Evolutionary conservation across 306 rosid genomes (phyloP).

Genomic region (Glycine tomentella): DNA sequence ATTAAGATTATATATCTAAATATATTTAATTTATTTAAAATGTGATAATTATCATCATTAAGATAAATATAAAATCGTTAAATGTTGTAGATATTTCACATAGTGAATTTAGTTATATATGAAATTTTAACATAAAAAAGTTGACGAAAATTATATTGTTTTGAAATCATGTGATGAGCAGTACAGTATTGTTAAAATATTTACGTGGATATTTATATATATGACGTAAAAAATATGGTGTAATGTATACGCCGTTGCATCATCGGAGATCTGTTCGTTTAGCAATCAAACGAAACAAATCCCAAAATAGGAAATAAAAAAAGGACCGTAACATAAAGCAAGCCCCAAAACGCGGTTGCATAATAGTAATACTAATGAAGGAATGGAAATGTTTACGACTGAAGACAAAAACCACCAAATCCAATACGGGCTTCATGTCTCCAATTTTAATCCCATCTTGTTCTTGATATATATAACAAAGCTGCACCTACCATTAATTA

Average conservation of each 20-base stretch:
- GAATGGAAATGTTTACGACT: too few species aligned
- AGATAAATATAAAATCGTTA: background rate
- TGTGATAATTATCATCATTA: background rate
- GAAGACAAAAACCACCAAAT: too few species aligned
- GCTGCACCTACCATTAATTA: too few species aligned
- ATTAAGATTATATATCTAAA: too few species aligned
- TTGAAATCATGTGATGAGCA: background rate
- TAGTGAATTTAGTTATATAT: background rate
- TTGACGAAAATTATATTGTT: background rate
- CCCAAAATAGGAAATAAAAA: too few species aligned
- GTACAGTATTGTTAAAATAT: background rate
- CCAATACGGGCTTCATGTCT: too few species aligned
- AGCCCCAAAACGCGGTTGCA: background rate
- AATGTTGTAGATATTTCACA: background rate
- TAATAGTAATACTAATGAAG: too few species aligned
- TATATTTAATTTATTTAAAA: too few species aligned
- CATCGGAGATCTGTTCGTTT: background rate
- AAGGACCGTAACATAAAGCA: background rate
- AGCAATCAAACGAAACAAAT: background rate
- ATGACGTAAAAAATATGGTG: background rate
- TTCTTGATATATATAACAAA: too few species aligned
- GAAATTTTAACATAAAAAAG: too few species aligned
- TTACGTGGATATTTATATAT: background rate
- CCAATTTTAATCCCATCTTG: too few species aligned
- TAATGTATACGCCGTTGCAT: background rate